Evolutionary conservation across 2,329 filamentous ascomycete species (phyloP), one percentile per base, ranked within the genome.

Genomic region (Teratosphaeria destructans): DNA sequence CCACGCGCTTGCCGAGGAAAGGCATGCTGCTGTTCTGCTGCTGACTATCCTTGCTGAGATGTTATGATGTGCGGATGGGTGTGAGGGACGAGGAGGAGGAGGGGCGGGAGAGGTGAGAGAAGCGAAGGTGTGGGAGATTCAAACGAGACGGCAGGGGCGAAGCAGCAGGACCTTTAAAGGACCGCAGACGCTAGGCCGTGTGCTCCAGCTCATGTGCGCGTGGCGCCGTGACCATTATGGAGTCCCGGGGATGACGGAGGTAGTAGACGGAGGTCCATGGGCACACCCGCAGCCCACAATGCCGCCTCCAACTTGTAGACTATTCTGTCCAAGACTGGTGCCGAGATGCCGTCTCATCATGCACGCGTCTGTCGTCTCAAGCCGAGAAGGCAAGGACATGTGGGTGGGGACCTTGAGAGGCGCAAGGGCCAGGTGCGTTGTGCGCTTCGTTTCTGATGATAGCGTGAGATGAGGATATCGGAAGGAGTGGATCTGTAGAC

Each of bases 1-100:
- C 68, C 37, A 65, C 66, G 55, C 69, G 66, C 63, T 71, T 71
- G 43, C 43, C 43, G 65, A 71, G 67, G 65, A 71, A 69, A 59
- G 64, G 65, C 69, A 71, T 71, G 34, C 19, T 49, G 43, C 23
- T 1, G 26, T 26, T 49, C n/a, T 49, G 16, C 16, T 49, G 11
- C 11, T 19, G 43, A 49, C 43, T 49, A 49, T 49, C 19, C 43
- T 19, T 49, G 43, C 43, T 49, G 19, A 19, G n/a, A 19, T 49
- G 2, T 49, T 49, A n/a, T 19, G 8, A 10, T 49, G n/a, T 49
- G 5, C 6, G 19, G 37, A 4, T 54, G 19, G 3, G 16, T 14
- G 52, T 54, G 26, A 34, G n/a, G n/a, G 43, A 26, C 43, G 47
- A 52, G 26, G 10, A 39, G 47, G 29, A 58, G 47, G 27, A 26